These are phyloP conservation scores for Pelargonium citronellum DNA, from an alignment of 441 rosid species.

Conservation along the genomic window DNA sequence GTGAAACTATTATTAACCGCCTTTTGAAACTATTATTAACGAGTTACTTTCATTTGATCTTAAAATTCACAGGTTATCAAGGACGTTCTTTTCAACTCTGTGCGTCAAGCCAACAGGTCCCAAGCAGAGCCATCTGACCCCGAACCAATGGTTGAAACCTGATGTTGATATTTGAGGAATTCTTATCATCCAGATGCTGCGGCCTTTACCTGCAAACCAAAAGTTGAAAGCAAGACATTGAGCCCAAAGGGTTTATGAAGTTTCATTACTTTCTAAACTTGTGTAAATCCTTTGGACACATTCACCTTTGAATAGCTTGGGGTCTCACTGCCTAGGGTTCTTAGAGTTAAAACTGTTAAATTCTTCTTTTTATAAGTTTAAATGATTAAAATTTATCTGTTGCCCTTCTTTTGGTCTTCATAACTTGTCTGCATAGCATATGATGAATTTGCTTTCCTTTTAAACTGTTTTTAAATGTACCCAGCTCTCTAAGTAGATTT, in stretches of 20 bases:
- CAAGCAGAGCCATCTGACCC: constrained; percentile 52
- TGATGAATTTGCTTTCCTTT: neutral
- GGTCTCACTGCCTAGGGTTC: neutral
- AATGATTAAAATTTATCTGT: neutral
- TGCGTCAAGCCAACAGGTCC: constrained; percentile 49
- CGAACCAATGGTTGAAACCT: constrained; percentile 90
- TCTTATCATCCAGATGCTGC: neutral
- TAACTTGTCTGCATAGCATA: neutral
- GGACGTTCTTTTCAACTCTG: constrained; percentile 86
- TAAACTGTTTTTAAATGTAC: neutral
- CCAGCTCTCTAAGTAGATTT: too few relatives aligned
- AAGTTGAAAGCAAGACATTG: neutral
- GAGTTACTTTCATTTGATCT: neutral
- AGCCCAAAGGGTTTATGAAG: constrained; percentile 2
- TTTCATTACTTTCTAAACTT: constrained; percentile 12
- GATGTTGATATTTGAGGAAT: constrained; percentile 20
- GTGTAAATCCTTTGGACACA: constrained; percentile 13
- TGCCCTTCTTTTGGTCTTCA: neutral
- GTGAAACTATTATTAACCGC: too few relatives aligned
- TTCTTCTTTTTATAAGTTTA: neutral
- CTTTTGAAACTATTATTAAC: too few relatives aligned
- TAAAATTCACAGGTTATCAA: constrained; percentile 62
- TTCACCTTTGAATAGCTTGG: neutral
- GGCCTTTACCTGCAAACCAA: too few relatives aligned
- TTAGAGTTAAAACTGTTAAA: neutral